Conservation (phyloP, 1,284 basidiomycete species). For the Puccinia triticina region DNA sequence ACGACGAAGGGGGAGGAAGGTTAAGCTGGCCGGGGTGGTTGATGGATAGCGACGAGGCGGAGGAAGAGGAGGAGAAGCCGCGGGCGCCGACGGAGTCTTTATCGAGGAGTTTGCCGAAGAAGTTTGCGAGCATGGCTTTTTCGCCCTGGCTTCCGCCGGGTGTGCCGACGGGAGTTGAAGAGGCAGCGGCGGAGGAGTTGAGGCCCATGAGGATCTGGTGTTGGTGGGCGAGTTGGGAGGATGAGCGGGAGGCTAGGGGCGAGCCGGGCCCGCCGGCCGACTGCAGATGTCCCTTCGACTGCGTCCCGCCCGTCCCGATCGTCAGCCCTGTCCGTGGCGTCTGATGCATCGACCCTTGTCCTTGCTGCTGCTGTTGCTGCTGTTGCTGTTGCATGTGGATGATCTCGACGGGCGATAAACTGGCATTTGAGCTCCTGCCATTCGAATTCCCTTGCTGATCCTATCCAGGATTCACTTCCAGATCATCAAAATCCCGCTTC, state of each 20-base stretch:
- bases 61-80: not conserved
- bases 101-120: conserved; percentile 44
- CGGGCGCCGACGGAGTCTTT: conserved; percentile 37
- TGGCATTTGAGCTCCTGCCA: conserved; percentile 2
- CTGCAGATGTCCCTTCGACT: not conserved
- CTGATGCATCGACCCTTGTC: not conserved
- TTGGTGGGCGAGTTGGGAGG: not conserved
- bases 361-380: conserved; percentile 24
- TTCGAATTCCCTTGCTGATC: conserved; percentile 6
- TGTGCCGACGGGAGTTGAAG: not conserved
- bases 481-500: not conserved
- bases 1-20: not conserved
- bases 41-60: not conserved
- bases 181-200: not conserved
- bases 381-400: conserved; percentile 49
- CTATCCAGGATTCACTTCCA: not conserved
- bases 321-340: not conserved
- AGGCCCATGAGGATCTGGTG: not conserved
- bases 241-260: conserved; percentile 5
- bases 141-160: conserved; percentile 36
- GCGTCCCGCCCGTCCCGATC: not conserved
- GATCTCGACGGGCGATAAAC: conserved; percentile 41
- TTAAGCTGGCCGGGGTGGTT: not conserved
- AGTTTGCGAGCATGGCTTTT: conserved; percentile 45
- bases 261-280: not conserved